Conservation (phyloP, 192 early-diverging fungal species). For the Lobulomyces angularis region DNA sequence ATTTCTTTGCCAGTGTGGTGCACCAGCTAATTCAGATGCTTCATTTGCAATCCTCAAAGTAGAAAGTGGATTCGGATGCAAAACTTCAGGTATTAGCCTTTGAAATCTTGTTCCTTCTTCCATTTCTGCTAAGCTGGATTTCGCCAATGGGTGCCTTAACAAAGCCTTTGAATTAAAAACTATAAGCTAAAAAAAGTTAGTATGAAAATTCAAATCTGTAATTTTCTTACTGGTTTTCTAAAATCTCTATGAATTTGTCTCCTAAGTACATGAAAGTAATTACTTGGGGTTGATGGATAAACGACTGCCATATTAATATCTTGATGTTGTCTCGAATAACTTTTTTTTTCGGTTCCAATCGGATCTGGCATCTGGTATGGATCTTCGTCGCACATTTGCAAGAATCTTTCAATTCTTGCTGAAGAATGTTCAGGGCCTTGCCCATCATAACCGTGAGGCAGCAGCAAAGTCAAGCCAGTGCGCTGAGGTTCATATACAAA, state of each 20-base stretch:
- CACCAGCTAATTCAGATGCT: slow-evolving; percentile 1
- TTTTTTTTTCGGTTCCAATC: slow-evolving; percentile 21
- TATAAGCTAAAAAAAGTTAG: slow-evolving; percentile 48
- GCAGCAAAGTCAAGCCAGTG: slow-evolving; percentile 81
- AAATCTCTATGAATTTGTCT: slow-evolving; percentile 94
- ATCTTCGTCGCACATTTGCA: slow-evolving; percentile 92
- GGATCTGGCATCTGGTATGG: slow-evolving; percentile 55
- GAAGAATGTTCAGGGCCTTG: slow-evolving; percentile 98
- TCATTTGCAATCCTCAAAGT: slow-evolving; percentile 10
- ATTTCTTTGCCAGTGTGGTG: slow-evolving; percentile 25
- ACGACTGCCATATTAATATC: slow-evolving; percentile 98
- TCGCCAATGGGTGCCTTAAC: slow-evolving; percentile 86
- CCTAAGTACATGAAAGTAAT: slow-evolving; percentile 92
- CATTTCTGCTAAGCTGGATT: slow-evolving; percentile 74
- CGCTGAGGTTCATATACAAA: slow-evolving; percentile 31
- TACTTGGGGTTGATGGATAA: slow-evolving; percentile 91
- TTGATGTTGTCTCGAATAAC: slow-evolving; percentile 79
- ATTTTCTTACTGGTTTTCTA: slow-evolving; percentile 71
- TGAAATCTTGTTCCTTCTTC: slow-evolving; percentile 69
- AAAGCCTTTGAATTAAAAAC: slow-evolving; percentile 76
- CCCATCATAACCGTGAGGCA: slow-evolving; percentile 97
- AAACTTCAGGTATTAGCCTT: slow-evolving; percentile 81
- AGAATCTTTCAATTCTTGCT: slow-evolving; percentile 85
- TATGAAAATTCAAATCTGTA: background rate
- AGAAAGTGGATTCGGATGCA: slow-evolving; percentile 60